Evolutionary conservation across 306 rosid genomes (phyloP).

Genomic region (Cicer cuneatum): DNA sequence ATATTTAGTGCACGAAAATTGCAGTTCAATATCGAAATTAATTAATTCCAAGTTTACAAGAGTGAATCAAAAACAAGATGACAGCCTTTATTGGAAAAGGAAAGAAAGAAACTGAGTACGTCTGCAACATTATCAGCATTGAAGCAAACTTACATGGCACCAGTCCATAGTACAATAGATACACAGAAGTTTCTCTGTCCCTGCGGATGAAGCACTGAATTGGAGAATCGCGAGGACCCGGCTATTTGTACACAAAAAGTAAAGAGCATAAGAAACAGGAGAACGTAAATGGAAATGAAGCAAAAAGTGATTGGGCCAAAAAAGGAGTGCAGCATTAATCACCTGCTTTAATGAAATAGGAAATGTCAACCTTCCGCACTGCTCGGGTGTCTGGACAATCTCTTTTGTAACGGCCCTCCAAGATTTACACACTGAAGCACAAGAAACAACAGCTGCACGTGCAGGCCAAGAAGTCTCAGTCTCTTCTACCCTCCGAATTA

Average conservation of each 20-base stretch:
- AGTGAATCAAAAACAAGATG: neutral
- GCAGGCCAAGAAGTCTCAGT: slow-evolving; percentile 84
- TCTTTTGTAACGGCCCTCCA: slow-evolving; percentile 77
- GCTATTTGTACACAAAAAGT: slow-evolving; percentile 53
- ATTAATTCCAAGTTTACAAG: slow-evolving; percentile 11
- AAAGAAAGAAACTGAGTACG: neutral
- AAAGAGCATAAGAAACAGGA: slow-evolving; percentile 29
- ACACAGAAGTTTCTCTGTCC: slow-evolving; percentile 75
- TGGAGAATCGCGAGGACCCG: slow-evolving; percentile 82
- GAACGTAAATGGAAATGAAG: neutral
- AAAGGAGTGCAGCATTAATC: slow-evolving; percentile 18
- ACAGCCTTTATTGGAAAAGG: neutral
- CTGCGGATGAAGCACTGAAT: slow-evolving; percentile 86
- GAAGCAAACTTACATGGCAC: slow-evolving; percentile 71
- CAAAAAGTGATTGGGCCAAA: slow-evolving; percentile 4
- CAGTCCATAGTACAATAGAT: slow-evolving; percentile 67
- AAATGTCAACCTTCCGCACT: slow-evolving; percentile 82
- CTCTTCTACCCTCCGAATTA: slow-evolving; percentile 79
- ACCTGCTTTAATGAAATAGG: slow-evolving; percentile 97
- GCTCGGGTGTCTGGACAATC: slow-evolving; percentile 82
- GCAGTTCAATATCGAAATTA: slow-evolving; percentile 21
- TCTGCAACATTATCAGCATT: slow-evolving; percentile 9
- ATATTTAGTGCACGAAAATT: slow-evolving; percentile 35
- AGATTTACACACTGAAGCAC: slow-evolving; percentile 87
- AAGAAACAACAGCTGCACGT: slow-evolving; percentile 62